Evolutionary conservation across 2,329 filamentous ascomycete genomes (phyloP).

Genomic region (Fusarium oxysporum): DNA sequence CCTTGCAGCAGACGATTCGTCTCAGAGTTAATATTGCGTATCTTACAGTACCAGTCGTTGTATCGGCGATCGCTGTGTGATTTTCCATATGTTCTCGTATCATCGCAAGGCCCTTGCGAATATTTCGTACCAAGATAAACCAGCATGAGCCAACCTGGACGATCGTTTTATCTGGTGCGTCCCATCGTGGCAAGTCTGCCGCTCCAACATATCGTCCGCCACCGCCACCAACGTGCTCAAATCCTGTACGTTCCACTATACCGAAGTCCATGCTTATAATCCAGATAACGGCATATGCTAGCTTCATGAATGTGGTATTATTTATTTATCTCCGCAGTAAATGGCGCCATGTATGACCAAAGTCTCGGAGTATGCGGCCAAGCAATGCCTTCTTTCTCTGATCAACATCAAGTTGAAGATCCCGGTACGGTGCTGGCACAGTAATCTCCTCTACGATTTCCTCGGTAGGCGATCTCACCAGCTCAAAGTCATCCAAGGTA

Average conservation of each 20-base stretch:
- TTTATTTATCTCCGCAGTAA: constrained; percentile 32
- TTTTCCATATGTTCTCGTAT: constrained; percentile 17
- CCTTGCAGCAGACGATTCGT: constrained; percentile 27
- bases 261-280: neutral
- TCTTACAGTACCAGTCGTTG: neutral
- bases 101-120: constrained; percentile 24
- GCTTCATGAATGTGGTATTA: constrained; percentile 24
- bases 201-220: constrained; percentile 20
- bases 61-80: fast-evolving
- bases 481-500: constrained; percentile 29
- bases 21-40: constrained; percentile 34
- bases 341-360: constrained; percentile 39
- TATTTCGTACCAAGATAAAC: constrained; percentile 29
- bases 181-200: constrained; percentile 30
- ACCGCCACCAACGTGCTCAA: constrained; percentile 6
- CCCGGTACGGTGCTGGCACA: constrained; percentile 27
- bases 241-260: constrained; percentile 1
- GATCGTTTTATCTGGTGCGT: constrained; percentile 11
- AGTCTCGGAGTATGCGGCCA: constrained; percentile 26
- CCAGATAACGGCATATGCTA: constrained; percentile 34
- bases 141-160: constrained; percentile 29
- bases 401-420: constrained; percentile 5
- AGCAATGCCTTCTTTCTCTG: constrained; percentile 22
- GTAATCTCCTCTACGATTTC: neutral
- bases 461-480: neutral